Evolutionary conservation across 805 yeast genomes (phyloP).

Genomic region (Nakazawaea ambrosiae): DNA sequence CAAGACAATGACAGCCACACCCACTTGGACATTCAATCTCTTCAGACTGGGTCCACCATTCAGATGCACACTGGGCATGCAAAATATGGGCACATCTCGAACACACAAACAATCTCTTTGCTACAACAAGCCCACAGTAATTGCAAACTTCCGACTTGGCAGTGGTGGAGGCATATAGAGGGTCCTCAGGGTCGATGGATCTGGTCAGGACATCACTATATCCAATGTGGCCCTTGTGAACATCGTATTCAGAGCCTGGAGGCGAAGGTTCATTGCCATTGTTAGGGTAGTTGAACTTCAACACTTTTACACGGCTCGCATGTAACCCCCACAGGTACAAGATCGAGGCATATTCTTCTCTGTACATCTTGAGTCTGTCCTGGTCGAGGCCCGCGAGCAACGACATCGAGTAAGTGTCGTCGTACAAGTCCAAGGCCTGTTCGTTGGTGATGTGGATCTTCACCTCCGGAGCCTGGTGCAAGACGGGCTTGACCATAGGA

Average conservation of each 20-base stretch:
- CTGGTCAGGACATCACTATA: conserved; percentile 14
- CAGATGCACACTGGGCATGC: conserved; percentile 71
- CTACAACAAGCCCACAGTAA: conserved; percentile 56
- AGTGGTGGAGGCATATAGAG: conserved; percentile 2
- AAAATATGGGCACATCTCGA: conserved; percentile 69
- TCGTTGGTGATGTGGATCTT: conserved; percentile 40
- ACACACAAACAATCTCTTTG: conserved; percentile 60
- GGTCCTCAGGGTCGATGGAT: neutral
- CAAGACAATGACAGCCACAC: conserved; percentile 72
- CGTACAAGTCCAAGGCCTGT: conserved; percentile 35
- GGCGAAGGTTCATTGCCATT: conserved; percentile 14
- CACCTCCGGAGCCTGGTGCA: conserved; percentile 22
- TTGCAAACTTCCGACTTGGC: conserved; percentile 41
- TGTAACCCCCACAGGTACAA: conserved; percentile 81
- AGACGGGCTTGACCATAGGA: neutral
- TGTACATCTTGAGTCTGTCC: conserved; percentile 31
- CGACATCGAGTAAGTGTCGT: conserved; percentile 31
- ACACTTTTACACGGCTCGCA: conserved; percentile 67
- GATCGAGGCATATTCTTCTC: conserved; percentile 72
- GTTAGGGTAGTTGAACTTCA: conserved; percentile 52
- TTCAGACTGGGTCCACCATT: conserved; percentile 60
- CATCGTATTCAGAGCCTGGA: conserved; percentile 21
- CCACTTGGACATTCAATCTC: conserved; percentile 70
- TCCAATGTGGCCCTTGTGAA: conserved; percentile 30
- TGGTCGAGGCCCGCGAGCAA: conserved; percentile 33